Percentiles rank a stretch among this genome's conserved stretches.
Evolutionary conservation across 352 stramenopile species (phyloP).

Genomic region (Phytophthora pistaciae): DNA sequence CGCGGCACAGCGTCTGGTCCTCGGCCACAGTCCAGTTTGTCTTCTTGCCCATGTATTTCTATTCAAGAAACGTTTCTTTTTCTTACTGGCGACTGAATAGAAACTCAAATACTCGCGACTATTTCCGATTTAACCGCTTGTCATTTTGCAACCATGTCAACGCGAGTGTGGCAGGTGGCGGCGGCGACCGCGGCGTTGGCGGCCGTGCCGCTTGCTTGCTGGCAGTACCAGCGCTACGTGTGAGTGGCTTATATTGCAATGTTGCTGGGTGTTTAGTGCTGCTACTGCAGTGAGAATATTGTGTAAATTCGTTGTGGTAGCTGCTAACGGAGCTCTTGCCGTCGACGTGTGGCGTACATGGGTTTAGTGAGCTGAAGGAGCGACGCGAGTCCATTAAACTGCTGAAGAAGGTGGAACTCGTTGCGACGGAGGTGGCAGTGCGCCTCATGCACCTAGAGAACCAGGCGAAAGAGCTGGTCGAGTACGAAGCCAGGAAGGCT

Average conservation of each 20-base stretch:
- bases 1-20: slow-evolving; percentile 74
- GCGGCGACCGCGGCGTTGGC: slow-evolving; percentile 28
- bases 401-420: slow-evolving; percentile 75
- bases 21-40: slow-evolving; percentile 76
- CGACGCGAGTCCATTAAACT: slow-evolving; percentile 68
- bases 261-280: neutral
- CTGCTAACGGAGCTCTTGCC: slow-evolving; percentile 15
- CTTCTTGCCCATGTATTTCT: slow-evolving; percentile 76
- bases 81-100: neutral
- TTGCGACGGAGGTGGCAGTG: slow-evolving; percentile 71
- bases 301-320: slow-evolving; percentile 3
- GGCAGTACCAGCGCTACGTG: slow-evolving; percentile 40
- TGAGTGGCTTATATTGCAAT: slow-evolving; percentile 6
- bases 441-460: slow-evolving; percentile 74
- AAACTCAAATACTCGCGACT: neutral
- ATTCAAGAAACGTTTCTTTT: neutral
- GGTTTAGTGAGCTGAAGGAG: slow-evolving; percentile 28
- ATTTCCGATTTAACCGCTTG: neutral
- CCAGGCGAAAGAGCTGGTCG: slow-evolving; percentile 68
- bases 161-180: slow-evolving; percentile 33
- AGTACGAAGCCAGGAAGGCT: slow-evolving; percentile 49
- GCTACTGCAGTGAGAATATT: neutral
- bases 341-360: slow-evolving; percentile 14
- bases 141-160: slow-evolving; percentile 19
- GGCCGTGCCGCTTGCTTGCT: slow-evolving; percentile 52